A percentile compares a stretch with the other conserved stretches of the same genome.
These are phyloP conservation scores for Dryas octopetala DNA, from an alignment of 306 rosid species.

Conservation along the genomic window DNA sequence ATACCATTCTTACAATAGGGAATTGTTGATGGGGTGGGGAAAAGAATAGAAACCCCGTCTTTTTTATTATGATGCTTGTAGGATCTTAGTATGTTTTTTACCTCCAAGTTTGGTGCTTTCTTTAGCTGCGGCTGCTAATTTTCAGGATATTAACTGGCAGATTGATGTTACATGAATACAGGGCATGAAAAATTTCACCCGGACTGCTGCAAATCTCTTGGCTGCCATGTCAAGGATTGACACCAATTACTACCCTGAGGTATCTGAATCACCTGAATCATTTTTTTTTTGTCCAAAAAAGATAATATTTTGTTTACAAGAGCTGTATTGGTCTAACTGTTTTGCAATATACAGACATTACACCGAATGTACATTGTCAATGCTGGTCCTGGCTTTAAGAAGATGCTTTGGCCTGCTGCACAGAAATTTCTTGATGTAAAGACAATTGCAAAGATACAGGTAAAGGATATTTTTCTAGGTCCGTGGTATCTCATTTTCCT, in stretches of 20 bases:
- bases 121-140: not conserved
- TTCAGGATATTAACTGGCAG: constrained; percentile 7
- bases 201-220: constrained; percentile 79
- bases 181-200: constrained; percentile 93
- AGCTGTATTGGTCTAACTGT: constrained; percentile 13
- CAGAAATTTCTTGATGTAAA: constrained; percentile 82
- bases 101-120: not conserved
- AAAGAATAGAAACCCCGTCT: not conserved
- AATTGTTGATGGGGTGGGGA: too few relatives aligned
- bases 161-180: constrained; percentile 37
- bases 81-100: not conserved
- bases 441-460: constrained; percentile 89
- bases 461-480: constrained; percentile 31
- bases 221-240: constrained; percentile 79
- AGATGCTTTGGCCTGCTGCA: constrained; percentile 98
- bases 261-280: constrained; percentile 25
- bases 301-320: not conserved
- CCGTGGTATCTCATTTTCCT: constrained; percentile 13
- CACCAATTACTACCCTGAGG: constrained; percentile 92
- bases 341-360: constrained; percentile 59
- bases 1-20: too few relatives aligned
- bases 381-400: constrained; percentile 95
- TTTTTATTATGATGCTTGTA: not conserved
- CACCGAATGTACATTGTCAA: constrained; percentile 88
- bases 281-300: not conserved